These are phyloP conservation scores for Plantago coronopus DNA, from an alignment of 305 asterid species.

Conservation along the genomic window DNA sequence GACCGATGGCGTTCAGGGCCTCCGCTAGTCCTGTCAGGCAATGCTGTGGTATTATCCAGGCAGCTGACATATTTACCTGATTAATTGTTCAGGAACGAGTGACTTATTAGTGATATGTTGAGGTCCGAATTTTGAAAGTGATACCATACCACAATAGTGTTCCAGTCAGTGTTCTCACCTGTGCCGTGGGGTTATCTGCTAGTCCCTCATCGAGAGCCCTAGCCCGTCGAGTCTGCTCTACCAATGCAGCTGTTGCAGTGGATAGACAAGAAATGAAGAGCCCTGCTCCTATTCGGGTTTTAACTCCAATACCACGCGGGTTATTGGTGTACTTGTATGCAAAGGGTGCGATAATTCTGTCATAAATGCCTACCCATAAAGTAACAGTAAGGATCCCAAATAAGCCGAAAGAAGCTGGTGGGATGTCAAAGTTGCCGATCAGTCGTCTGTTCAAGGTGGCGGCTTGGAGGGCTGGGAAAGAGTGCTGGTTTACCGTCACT, in stretches of 20 bases:
- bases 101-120: not conserved
- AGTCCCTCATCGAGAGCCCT: slow-evolving; percentile 46
- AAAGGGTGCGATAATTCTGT: slow-evolving; percentile 47
- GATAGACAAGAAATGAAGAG: slow-evolving; percentile 52
- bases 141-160: not conserved
- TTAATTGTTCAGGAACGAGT: not conserved
- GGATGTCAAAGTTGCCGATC: slow-evolving; percentile 44
- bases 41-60: slow-evolving; percentile 62
- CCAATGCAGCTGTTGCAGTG: slow-evolving; percentile 43
- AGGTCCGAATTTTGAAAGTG: not conserved
- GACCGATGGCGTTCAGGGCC: slow-evolving; percentile 68
- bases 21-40: slow-evolving; percentile 51
- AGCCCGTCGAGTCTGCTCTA: slow-evolving; percentile 47
- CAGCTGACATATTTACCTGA: slow-evolving; percentile 56
- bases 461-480: slow-evolving; percentile 63
- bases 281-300: slow-evolving; percentile 57
- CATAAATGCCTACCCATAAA: slow-evolving; percentile 55
- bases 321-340: slow-evolving; percentile 42
- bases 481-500: slow-evolving; percentile 48
- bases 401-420: slow-evolving; percentile 44
- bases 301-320: slow-evolving; percentile 46
- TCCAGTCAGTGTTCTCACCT: slow-evolving; percentile 20
- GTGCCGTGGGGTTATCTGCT: slow-evolving; percentile 23
- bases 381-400: slow-evolving; percentile 46
- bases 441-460: slow-evolving; percentile 44